Evolutionary conservation across 495 filamentous ascomycete species (phyloP).

Genomic region (Hypoxylon cercidicola): DNA sequence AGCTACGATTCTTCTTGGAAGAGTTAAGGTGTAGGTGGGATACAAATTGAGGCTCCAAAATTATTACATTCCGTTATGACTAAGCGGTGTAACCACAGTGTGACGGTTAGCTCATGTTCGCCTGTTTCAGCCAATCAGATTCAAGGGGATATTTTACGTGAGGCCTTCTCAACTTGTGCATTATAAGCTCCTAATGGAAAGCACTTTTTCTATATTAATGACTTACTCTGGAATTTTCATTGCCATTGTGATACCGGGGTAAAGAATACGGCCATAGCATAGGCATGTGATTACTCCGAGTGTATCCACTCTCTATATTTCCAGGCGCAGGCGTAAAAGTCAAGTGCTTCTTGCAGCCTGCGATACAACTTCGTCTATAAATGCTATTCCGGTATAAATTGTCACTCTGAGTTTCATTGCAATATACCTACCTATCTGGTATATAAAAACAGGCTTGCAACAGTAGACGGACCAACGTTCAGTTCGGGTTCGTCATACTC

Average conservation of each 20-base stretch:
- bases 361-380: conserved; percentile 34
- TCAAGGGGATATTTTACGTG: neutral
- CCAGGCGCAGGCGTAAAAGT: conserved; percentile 20
- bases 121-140: neutral
- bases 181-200: no score
- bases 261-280: neutral
- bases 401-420: conserved; percentile 10
- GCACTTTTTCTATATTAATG: no score
- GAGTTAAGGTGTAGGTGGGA: conserved; percentile 5
- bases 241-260: neutral
- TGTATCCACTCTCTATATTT: conserved; percentile 8
- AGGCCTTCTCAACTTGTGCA: no score
- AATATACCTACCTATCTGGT: neutral
- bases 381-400: conserved; percentile 30
- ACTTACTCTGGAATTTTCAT: neutral
- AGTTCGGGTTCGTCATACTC: conserved; percentile 8
- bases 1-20: neutral
- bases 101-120: neutral
- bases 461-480: neutral
- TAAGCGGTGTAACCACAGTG: conserved; percentile 15
- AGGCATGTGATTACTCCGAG: conserved; percentile 43
- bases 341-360: conserved; percentile 42
- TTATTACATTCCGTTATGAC: conserved; percentile 28
- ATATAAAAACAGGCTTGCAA: conserved; percentile 6
- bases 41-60: conserved; percentile 32